A percentile compares a stretch with the other conserved stretches of the same genome.
Conservation (phyloP, 2,329 filamentous ascomycete genomes). For the Verticillium longisporum region DNA sequence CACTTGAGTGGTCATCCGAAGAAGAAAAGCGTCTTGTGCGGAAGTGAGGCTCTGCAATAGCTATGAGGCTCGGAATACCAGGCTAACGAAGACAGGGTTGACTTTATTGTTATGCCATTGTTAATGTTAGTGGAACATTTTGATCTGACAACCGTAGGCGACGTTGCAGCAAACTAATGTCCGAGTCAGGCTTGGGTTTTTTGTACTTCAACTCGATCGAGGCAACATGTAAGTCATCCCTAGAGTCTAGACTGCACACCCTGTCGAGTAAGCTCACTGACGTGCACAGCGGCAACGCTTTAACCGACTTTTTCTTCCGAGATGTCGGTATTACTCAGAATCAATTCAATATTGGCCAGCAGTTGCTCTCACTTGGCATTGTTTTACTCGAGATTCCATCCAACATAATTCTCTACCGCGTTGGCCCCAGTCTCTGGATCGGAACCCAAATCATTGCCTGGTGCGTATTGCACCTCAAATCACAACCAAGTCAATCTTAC, state of each 20-base stretch:
- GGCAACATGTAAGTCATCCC: conserved; percentile 23
- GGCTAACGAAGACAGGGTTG: conserved; percentile 26
- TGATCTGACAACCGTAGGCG: neutral
- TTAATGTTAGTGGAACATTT: conserved; percentile 19
- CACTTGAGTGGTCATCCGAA: conserved; percentile 17
- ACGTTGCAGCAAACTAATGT: neutral
- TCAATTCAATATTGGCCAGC: conserved; percentile 44
- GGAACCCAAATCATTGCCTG: conserved; percentile 35
- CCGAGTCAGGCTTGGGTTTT: conserved; percentile 27
- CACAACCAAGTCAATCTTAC: conserved; percentile 9
- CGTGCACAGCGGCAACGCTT: conserved; percentile 6
- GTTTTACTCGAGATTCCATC: conserved; percentile 37
- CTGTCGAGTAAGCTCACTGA: neutral
- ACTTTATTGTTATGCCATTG: conserved; percentile 36
- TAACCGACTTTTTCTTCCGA: conserved; percentile 28
- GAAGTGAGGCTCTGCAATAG: conserved; percentile 14
- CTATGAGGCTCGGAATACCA: neutral
- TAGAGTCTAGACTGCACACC: no score
- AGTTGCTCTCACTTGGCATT: conserved; percentile 42
- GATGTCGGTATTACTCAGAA: conserved; percentile 43
- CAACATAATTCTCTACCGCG: conserved; percentile 37
- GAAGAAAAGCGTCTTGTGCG: conserved; percentile 19
- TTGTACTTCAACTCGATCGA: conserved; percentile 31
- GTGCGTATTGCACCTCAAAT: conserved; percentile 23
- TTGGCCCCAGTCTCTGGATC: conserved; percentile 40